Evolutionary conservation across 306 rosid species (phyloP), one percentile per base, ranked within the genome.

Genomic region (Lathyrus oleraceus): DNA sequence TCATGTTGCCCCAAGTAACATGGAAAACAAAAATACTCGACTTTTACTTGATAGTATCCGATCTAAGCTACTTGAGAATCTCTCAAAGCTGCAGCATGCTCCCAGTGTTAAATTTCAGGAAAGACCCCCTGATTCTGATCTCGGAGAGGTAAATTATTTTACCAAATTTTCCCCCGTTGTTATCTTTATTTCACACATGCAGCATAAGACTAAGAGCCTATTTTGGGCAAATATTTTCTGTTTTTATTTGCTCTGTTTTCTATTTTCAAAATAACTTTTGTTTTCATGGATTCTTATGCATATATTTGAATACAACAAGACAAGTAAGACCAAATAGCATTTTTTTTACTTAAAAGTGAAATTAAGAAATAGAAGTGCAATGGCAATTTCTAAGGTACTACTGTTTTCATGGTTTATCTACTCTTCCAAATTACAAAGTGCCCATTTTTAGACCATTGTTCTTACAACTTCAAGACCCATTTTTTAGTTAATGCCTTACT

Each of bases 1-100:
- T 76, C 97, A 91, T 75, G 97, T 91, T 74, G 97, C 95, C 77
- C 97, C 97, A 73, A 91, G 97, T 81, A 91, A 91, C 83, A 91
- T 91, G 95, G 97, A 91, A 81, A 91, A 91, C 81, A 91, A 91
- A 70, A 91, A 91, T 78, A 80, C 97, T n/a, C 95, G 13, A 52
- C 79, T 48, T 57, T 79, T 83, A 67, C 75, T 91, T 35, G 97
- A 91, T 53, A 90, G 86, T 74, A 86, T 91, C 65, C 87, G 86
- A 65, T 73, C 86, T 17, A 86, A 76, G 78, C 95, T 91, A 73
- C 92, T 91, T 74, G 97, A 91, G 20, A 72, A 91, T 70, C 92
- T 91, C 60, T 83, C 97, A 64, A 83, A 77, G 77, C 82, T 91
- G 82, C 97, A 86, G 77, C 97, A 91, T 85, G 95, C 92, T 43